These are phyloP conservation scores for Telopea speciosissima DNA, from an alignment of 177 flowering plant genomes.

Conservation along the genomic window DNA sequence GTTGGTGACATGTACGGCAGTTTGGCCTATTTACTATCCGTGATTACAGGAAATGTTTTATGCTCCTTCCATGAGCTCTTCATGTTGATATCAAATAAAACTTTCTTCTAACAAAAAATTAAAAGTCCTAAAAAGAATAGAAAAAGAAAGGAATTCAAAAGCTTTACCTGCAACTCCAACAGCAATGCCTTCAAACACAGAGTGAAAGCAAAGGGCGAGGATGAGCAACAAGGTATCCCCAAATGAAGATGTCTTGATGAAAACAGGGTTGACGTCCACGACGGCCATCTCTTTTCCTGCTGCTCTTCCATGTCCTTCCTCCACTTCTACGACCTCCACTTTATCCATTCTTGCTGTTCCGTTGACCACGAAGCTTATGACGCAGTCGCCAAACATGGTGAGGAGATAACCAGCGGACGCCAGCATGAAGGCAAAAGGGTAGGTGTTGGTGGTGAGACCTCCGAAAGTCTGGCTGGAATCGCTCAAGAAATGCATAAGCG, in stretches of 20 bases:
- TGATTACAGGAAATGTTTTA: too few relatives aligned
- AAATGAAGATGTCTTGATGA: constrained; percentile 39
- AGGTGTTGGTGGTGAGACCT: constrained; percentile 38
- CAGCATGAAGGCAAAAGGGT: constrained; percentile 78
- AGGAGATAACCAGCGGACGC: constrained; percentile 64
- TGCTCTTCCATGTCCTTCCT: not conserved
- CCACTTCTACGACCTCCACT: constrained; percentile 6
- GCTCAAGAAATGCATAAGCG: constrained; percentile 78
- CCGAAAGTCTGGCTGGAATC: constrained; percentile 51
- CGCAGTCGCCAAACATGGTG: constrained; percentile 72
- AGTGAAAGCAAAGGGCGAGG: constrained; percentile 71
- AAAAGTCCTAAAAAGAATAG: too few relatives aligned
- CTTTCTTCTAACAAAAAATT: too few relatives aligned
- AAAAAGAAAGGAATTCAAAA: not conserved
- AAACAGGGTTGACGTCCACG: constrained; percentile 18
- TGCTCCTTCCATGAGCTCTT: too few relatives aligned
- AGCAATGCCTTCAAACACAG: constrained; percentile 82
- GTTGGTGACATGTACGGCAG: too few relatives aligned
- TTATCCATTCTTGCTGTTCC: not conserved
- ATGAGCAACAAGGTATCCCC: constrained; percentile 71
- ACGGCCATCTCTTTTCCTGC: not conserved
- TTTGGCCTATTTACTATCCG: too few relatives aligned
- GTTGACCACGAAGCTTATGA: constrained; percentile 19
- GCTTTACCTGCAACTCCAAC: constrained; percentile 68
- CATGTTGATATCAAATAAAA: too few relatives aligned